Conservation (phyloP, 2,329 filamentous ascomycete genomes). For the Lachnellula arida region DNA sequence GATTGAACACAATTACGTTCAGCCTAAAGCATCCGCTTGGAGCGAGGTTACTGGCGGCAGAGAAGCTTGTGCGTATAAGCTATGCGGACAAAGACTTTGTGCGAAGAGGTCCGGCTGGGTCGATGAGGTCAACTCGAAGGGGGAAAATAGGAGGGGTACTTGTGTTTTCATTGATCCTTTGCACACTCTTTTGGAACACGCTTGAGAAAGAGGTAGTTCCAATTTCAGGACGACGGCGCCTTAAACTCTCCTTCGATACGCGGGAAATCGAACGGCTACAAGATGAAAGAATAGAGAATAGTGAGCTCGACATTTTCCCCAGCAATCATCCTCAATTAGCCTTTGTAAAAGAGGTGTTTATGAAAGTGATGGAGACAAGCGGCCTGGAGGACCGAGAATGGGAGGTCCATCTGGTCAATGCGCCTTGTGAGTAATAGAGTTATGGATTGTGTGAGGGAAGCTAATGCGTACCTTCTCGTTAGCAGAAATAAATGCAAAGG, state of each 20-base stretch:
- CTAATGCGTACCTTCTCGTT: not conserved
- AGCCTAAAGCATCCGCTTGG: not conserved
- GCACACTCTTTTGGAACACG: not conserved
- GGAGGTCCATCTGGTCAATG: not conserved
- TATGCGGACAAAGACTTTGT: not conserved
- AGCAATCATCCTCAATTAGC: not conserved
- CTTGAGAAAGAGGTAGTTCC: not conserved
- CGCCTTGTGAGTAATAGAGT: not conserved
- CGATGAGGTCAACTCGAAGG: not conserved
- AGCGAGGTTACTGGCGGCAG: not conserved
- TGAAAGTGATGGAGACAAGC: not conserved
- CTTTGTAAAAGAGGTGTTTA: not conserved
- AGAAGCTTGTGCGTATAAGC: not conserved
- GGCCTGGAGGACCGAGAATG: not conserved
- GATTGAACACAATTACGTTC: not conserved
- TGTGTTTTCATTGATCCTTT: not conserved
- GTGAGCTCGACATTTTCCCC: not conserved
- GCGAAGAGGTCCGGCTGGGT: not conserved
- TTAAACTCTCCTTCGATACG: not conserved
- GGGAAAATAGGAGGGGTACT: not conserved
- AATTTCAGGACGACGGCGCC: not conserved
- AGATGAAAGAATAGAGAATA: not conserved
- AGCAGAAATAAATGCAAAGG: not conserved
- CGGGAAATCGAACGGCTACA: not conserved
- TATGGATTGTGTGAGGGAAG: not conserved